phyloP scores from a whole-genome alignment of 257 asterid genomes.

The Przewalskia tangutica region DNA sequence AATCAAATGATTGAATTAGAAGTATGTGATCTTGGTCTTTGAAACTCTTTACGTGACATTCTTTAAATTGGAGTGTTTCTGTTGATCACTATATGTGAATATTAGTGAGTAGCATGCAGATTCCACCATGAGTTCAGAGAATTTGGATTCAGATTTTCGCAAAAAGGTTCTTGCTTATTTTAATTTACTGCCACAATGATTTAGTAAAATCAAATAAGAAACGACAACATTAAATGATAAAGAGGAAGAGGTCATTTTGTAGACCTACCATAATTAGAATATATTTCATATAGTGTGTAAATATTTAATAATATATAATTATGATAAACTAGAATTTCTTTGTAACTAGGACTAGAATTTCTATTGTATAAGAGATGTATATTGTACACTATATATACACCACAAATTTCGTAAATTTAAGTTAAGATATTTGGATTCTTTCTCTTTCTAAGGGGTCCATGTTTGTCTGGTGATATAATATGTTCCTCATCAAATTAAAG shows the following conservation, averaged over 20 bases:
- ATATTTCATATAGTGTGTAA: too few relatives aligned
- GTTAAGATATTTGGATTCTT: neutral
- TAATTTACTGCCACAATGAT: too few relatives aligned
- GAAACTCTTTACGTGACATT: neutral
- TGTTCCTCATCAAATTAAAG: neutral
- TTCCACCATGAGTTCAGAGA: neutral
- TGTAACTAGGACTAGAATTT: too few relatives aligned
- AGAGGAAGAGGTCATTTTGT: neutral
- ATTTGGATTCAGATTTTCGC: neutral
- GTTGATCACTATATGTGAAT: neutral
- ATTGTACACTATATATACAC: neutral
- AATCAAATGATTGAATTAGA: neutral
- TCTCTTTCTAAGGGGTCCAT: neutral
- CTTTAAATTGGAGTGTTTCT: neutral
- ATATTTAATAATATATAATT: too few relatives aligned
- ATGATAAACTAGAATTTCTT: too few relatives aligned
- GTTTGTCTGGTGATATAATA: neutral
- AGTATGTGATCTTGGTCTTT: neutral
- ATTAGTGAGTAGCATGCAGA: neutral
- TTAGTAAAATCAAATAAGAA: too few relatives aligned
- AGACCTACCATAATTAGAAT: neutral
- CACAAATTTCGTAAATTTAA: neutral
- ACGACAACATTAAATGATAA: neutral
- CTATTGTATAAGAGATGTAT: too few relatives aligned
- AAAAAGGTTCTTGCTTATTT: too few relatives aligned